Conservation (phyloP, 2,329 filamentous ascomycete species). For the Botrytis pseudocinerea region DNA sequence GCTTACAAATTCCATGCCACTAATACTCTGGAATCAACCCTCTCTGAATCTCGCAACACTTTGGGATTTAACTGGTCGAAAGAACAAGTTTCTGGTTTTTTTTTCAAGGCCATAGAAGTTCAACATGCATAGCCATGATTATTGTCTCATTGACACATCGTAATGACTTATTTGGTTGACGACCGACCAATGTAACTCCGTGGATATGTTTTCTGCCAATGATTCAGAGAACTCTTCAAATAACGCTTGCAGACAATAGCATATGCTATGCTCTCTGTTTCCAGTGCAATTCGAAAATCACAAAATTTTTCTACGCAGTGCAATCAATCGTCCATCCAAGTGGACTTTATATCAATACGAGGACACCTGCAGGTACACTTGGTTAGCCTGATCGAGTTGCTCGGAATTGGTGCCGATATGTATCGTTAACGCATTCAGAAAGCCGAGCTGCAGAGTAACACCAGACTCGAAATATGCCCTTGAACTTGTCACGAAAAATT, state of each 20-base stretch:
- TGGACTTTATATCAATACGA: not conserved
- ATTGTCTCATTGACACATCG: not conserved
- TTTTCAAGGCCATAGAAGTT: no score
- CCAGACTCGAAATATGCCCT: not conserved
- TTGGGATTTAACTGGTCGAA: not conserved
- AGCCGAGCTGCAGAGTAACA: slow-evolving; percentile 11
- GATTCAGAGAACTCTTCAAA: not conserved
- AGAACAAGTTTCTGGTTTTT: not conserved
- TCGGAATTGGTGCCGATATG: not conserved
- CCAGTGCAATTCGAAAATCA: not conserved
- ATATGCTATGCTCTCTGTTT: not conserved
- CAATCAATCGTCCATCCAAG: not conserved
- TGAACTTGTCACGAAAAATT: not conserved
- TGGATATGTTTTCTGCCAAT: not conserved
- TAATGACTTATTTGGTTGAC: not conserved
- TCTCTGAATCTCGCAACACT: not conserved
- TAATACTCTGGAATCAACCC: not conserved
- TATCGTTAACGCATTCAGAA: slow-evolving; percentile 3
- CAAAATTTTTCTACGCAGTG: not conserved
- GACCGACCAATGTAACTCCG: not conserved
- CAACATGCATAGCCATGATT: not conserved
- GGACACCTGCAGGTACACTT: slow-evolving; percentile 3
- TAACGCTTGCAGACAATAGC: not conserved
- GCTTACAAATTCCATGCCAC: not conserved
- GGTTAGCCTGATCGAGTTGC: not conserved